These are phyloP conservation scores for Coniochaeta sp. DNA, from an alignment of 2,329 filamentous ascomycete species.

Conservation along the genomic window DNA sequence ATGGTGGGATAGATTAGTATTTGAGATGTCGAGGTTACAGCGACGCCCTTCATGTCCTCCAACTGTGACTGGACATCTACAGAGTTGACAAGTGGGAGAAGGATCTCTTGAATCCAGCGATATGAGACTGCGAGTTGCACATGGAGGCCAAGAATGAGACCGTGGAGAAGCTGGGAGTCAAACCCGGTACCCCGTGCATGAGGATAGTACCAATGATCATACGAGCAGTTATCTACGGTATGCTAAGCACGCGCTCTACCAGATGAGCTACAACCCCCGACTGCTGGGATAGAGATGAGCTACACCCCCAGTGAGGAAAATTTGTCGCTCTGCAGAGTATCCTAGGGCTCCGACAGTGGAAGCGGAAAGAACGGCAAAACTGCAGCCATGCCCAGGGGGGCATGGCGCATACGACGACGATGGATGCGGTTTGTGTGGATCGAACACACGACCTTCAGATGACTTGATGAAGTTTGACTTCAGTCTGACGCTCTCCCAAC, in stretches of 20 bases:
- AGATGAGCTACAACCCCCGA: not conserved
- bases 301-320: too few species aligned
- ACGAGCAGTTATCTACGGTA: not conserved
- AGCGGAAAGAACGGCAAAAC: not conserved
- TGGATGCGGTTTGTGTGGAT: not conserved
- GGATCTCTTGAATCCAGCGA: too few species aligned
- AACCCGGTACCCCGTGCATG: not conserved
- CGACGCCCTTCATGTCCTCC: not conserved
- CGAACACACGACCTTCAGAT: not conserved
- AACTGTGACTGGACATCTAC: too few species aligned
- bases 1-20: not conserved
- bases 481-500: constrained; percentile 1
- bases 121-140: too few species aligned
- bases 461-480: not conserved
- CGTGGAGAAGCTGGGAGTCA: not conserved
- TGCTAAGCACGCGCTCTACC: not conserved
- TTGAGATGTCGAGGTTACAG: not conserved
- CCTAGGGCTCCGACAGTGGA: too few species aligned
- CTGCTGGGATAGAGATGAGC: too few species aligned
- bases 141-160: not conserved
- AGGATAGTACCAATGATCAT: not conserved
- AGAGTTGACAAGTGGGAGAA: too few species aligned
- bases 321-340: too few species aligned
- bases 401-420: not conserved
- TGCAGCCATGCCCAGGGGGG: not conserved